Evolutionary conservation across 805 yeast species (phyloP), one percentile per base, ranked within the genome.

Genomic region (Candida ipomoeae): DNA sequence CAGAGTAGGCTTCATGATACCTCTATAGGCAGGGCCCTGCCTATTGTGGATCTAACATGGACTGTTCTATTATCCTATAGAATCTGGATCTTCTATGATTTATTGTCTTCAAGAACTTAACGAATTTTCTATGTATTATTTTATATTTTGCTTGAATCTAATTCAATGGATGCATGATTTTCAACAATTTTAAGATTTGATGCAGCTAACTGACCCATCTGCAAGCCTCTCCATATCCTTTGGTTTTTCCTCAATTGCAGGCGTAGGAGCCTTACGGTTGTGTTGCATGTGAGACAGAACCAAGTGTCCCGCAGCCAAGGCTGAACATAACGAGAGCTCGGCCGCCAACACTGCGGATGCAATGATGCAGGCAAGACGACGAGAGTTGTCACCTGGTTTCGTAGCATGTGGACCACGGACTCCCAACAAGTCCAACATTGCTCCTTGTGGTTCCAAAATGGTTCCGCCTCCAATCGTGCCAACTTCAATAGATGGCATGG

Each of bases 381-480:
- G 83, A 17, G 99, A 95, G 69, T 94, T 94, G 47, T 84, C 87
- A 59, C 99, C 99, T 1, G 99, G 98, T 48, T 77, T 81, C 4
- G 91, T 84, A 36, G 96, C 87, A 67, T 91, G 96, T 4, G 99
- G 97, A 3, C 99, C 99, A 60, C 87, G 83, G 43, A 94, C 96
- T 36, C 98, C 97, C 55, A 94, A 77, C 58, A 94, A 74, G 62
- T 94, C 98, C 52, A 94, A 77, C 96, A 94, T 89, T 20, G 98
- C 89, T 46, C 91, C 87, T 73, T 94, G 99, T 39, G 99, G 97
- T 64, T 88, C 98, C 62, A 94, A 80, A 56, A 94, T 88, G 3
- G 99, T 94, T 65, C 99, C 99, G 56, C 99, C 99, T 51, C 99
- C 99, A 69, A 94, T 90, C 2, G 99, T 94, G 57, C 99, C 99